phyloP scores from a whole-genome alignment of 2,329 filamentous ascomycete genomes.

The Fusarium verticillioides region DNA sequence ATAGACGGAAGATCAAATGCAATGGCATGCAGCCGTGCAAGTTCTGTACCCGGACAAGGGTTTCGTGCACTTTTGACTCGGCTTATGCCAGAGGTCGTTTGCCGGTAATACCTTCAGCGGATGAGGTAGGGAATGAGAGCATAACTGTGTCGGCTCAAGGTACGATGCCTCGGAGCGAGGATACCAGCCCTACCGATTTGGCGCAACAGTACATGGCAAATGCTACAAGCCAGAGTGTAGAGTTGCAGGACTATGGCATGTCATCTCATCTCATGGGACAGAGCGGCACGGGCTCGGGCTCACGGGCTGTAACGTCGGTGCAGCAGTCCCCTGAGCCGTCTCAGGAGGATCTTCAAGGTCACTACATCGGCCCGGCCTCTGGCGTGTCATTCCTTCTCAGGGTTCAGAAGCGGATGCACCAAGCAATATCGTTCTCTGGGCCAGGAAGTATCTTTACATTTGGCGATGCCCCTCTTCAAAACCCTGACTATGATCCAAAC shows the following conservation, averaged over 20 bases:
- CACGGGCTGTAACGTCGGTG: conserved; percentile 25
- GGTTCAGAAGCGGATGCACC: conserved; percentile 47
- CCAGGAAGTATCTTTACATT: conserved; percentile 58
- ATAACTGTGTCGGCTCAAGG: conserved; percentile 11
- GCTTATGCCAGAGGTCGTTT: conserved; percentile 41
- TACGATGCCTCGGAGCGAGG: background rate
- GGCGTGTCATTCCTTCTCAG: conserved; percentile 47
- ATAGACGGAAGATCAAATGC: conserved; percentile 43
- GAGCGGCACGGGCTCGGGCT: background rate
- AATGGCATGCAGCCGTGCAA: conserved; percentile 42
- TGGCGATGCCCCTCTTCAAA: conserved; percentile 59
- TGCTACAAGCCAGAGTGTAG: background rate
- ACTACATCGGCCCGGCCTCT: conserved; percentile 49
- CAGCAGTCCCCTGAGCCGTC: conserved; percentile 46
- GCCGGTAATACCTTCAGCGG: conserved; percentile 34
- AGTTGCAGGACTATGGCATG: conserved; percentile 11
- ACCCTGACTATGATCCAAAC: conserved; percentile 49
- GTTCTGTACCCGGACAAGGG: conserved; percentile 37
- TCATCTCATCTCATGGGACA: conserved; percentile 14
- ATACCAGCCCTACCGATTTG: conserved; percentile 3
- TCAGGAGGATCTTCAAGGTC: conserved; percentile 47
- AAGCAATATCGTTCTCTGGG: conserved; percentile 38
- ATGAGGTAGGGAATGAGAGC: conserved; percentile 5
- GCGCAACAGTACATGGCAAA: conserved; percentile 11
- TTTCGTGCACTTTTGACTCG: conserved; percentile 40